Evolutionary conservation across 2,329 filamentous ascomycete genomes (phyloP).

Genomic region (Hirsutella minnesotensis): DNA sequence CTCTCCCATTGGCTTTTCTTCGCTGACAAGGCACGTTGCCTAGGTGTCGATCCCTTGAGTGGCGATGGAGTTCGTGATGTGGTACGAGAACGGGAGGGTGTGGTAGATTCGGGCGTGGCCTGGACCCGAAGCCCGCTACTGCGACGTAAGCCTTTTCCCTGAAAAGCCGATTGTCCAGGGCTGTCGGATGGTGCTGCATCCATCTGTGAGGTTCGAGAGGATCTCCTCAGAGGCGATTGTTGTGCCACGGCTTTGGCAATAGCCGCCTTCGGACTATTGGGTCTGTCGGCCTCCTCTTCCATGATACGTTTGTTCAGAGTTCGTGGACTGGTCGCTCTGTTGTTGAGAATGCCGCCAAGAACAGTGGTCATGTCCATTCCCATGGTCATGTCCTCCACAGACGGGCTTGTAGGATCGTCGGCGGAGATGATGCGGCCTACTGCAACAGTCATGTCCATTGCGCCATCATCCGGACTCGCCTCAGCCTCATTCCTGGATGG

Average conservation of each 20-base stretch:
- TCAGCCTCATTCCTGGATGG: constrained; percentile 20
- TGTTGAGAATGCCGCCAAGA: constrained; percentile 47
- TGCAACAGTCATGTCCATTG: constrained; percentile 45
- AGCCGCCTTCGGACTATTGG: constrained; percentile 31
- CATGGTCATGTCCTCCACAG: constrained; percentile 26
- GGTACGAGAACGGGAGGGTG: not conserved
- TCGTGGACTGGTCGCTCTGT: constrained; percentile 15
- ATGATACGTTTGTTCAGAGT: constrained; percentile 41
- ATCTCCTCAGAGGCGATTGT: constrained; percentile 8
- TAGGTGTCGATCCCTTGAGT: constrained; percentile 6
- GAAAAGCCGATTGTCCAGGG: constrained; percentile 42
- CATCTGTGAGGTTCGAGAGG: constrained; percentile 12
- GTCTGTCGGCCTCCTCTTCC: constrained; percentile 43
- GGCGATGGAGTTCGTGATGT: constrained; percentile 7
- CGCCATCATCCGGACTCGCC: constrained; percentile 17
- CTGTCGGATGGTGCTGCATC: constrained; percentile 30
- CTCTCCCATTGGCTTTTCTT: not conserved
- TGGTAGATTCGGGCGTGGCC: constrained; percentile 7
- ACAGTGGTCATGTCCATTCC: constrained; percentile 59
- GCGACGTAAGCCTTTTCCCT: constrained; percentile 34
- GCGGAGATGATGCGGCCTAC: constrained; percentile 40
- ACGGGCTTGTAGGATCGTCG: constrained; percentile 3
- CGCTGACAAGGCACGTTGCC: constrained; percentile 1
- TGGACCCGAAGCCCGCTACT: constrained; percentile 27
- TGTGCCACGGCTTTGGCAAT: constrained; percentile 15